Conservation (phyloP, 1,284 basidiomycete species). For the Fereydounia khargensis region DNA sequence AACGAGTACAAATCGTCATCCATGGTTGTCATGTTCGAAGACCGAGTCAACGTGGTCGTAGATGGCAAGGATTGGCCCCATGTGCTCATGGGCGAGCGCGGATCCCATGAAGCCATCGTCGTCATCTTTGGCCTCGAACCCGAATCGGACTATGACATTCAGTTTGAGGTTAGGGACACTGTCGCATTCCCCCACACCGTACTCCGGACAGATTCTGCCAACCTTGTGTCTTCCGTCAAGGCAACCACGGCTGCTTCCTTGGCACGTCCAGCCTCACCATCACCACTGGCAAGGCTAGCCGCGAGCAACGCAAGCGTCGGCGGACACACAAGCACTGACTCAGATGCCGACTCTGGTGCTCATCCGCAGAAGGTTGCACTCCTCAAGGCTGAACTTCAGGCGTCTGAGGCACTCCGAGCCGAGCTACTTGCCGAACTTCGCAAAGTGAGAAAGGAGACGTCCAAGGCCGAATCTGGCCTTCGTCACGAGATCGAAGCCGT, state of each 20-base stretch:
- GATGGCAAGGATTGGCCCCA: conserved; percentile 44
- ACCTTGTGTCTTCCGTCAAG: background rate
- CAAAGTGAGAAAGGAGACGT: conserved; percentile 38
- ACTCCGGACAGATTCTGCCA: no score
- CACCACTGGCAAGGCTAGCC: conserved; percentile 9
- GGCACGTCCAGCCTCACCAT: conserved; percentile 21
- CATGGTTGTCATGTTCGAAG: conserved; percentile 32
- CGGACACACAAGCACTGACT: no score
- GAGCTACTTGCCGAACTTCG: conserved; percentile 30
- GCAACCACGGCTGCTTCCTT: background rate
- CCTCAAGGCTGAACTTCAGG: conserved; percentile 27
- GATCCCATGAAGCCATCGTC: conserved; percentile 44
- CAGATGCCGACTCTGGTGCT: background rate
- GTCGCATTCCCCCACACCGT: conserved; percentile 15
- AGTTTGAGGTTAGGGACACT: conserved; percentile 33
- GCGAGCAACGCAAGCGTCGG: no score
- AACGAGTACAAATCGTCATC: conserved; percentile 8
- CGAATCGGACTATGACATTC: conserved; percentile 36
- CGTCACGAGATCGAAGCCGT: conserved; percentile 46
- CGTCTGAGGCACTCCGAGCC: conserved; percentile 20
- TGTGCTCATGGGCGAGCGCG: conserved; percentile 40
- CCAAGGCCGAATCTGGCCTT: conserved; percentile 33
- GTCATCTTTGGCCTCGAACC: conserved; percentile 48
- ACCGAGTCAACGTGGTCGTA: conserved; percentile 35
- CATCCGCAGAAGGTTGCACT: conserved; percentile 2